A percentile compares a stretch with the other conserved stretches of the same genome.
Conservation (phyloP, 1,139 yeast species). For the Scheffersomyces illinoinensis region DNA sequence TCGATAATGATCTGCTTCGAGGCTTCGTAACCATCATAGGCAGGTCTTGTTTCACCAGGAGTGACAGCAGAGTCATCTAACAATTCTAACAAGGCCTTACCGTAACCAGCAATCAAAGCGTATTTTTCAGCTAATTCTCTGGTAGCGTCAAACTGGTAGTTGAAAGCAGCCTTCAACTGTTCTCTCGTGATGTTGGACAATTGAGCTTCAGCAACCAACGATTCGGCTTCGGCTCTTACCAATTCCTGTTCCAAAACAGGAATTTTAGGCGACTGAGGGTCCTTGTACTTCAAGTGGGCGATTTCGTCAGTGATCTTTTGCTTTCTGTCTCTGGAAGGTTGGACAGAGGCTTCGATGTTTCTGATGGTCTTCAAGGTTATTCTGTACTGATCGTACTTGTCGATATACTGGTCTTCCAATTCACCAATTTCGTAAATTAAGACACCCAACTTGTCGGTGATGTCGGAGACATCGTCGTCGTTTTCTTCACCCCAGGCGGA, state of each 20-base stretch:
- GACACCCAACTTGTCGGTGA: constrained; percentile 96
- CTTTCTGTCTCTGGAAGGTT: constrained; percentile 97
- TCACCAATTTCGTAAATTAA: constrained; percentile 95
- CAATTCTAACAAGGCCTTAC: constrained; percentile 94
- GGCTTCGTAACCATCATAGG: constrained; percentile 97
- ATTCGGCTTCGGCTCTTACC: constrained; percentile 98
- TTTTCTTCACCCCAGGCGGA: constrained; percentile 98
- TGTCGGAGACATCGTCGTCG: constrained; percentile 95
- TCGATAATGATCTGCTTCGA: constrained; percentile 97
- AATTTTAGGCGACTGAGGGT: constrained; percentile 95
- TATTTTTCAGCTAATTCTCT: constrained; percentile 96
- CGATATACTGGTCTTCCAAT: constrained; percentile 96
- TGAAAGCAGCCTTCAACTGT: constrained; percentile 95
- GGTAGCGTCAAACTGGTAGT: constrained; percentile 94
- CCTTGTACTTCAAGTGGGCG: constrained; percentile 96
- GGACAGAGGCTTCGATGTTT: constrained; percentile 96
- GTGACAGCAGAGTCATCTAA: constrained; percentile 96
- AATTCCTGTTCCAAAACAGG: constrained; percentile 95
- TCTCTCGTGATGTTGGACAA: constrained; percentile 97
- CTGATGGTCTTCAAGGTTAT: constrained; percentile 92
- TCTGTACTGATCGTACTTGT: constrained; percentile 97
- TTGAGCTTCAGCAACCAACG: constrained; percentile 98
- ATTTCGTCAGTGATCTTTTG: constrained; percentile 97
- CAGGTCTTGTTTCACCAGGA: constrained; percentile 98
- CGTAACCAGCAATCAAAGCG: constrained; percentile 97